Conservation (phyloP, 768 basidiomycete genomes). For the Rhodocollybia butyracea region DNA sequence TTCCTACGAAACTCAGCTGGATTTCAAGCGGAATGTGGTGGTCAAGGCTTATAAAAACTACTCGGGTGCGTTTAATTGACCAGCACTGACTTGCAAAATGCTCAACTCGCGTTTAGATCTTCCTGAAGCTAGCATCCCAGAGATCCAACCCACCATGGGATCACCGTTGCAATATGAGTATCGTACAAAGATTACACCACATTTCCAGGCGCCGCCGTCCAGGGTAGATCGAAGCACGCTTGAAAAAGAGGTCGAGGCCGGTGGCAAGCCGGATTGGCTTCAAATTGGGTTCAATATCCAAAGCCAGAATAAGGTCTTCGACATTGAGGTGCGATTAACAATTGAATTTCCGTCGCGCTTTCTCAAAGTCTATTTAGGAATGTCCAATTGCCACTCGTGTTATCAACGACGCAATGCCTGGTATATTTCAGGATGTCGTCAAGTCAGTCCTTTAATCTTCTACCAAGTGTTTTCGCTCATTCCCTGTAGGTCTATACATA, state of each 20-base stretch:
- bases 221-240: conserved; percentile 16
- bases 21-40: conserved; percentile 83
- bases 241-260: conserved; percentile 19
- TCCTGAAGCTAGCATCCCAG: conserved; percentile 52
- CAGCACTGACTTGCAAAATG: conserved; percentile 1
- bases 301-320: conserved; percentile 71
- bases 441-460: conserved; percentile 36
- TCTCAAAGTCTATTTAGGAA: conserved; percentile 47
- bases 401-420: conserved; percentile 64
- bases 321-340: conserved; percentile 74
- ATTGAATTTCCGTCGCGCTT: neutral
- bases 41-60: conserved; percentile 81
- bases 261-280: conserved; percentile 58
- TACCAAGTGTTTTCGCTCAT: conserved; percentile 5
- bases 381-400: conserved; percentile 87
- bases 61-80: conserved; percentile 40
- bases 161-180: conserved; percentile 90
- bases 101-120: conserved; percentile 40
- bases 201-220: conserved; percentile 80
- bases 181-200: conserved; percentile 96
- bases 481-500: conserved; percentile 61
- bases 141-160: conserved; percentile 70
- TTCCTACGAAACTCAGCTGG: conserved; percentile 81
- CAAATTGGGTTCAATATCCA: conserved; percentile 88
- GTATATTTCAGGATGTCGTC: conserved; percentile 63